These are phyloP conservation scores for Suillus fuscotomentosus DNA, from an alignment of 768 basidiomycete species.

Conservation along the genomic window DNA sequence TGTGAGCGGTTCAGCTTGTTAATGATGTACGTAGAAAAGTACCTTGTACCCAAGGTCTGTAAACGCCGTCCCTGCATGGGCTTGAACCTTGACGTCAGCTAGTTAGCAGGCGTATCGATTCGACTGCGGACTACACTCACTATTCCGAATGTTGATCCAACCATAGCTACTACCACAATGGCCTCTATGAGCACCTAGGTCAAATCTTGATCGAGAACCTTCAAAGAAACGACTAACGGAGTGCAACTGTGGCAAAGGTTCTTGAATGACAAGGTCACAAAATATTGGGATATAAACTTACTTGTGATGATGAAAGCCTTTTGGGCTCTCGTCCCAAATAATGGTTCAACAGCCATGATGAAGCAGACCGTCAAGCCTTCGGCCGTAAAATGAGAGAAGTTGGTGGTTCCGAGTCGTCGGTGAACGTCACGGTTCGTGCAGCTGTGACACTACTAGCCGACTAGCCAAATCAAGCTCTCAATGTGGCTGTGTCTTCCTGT, in stretches of 20 bases:
- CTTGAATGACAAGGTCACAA: conserved; percentile 7
- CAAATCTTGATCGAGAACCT: neutral
- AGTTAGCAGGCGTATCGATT: conserved; percentile 1
- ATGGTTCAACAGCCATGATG: conserved; percentile 67
- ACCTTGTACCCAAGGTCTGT: conserved; percentile 52
- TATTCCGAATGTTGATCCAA: conserved; percentile 65
- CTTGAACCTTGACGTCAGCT: conserved; percentile 44
- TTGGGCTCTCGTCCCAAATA: conserved; percentile 73
- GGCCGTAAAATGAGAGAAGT: conserved; percentile 12
- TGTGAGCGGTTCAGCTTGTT: conserved; percentile 12
- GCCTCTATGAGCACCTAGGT: conserved; percentile 51
- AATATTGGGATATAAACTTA: conserved; percentile 33
- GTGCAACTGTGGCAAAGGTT: conserved; percentile 38
- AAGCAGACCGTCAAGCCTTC: conserved; percentile 15
- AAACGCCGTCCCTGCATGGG: conserved; percentile 22
- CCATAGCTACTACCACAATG: conserved; percentile 70
- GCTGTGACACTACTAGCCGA: neutral
- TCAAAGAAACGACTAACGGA: conserved; percentile 51
- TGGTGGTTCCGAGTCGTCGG: neutral
- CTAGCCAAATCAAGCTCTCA: neutral
- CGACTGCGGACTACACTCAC: conserved; percentile 36
- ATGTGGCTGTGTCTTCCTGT: neutral
- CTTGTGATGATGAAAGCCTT: conserved; percentile 69
- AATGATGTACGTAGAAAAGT: neutral
- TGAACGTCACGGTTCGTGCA: neutral